These are phyloP conservation scores for Pestalotiopsis sp. DNA, from an alignment of 2,329 filamentous ascomycete species.

Conservation along the genomic window DNA sequence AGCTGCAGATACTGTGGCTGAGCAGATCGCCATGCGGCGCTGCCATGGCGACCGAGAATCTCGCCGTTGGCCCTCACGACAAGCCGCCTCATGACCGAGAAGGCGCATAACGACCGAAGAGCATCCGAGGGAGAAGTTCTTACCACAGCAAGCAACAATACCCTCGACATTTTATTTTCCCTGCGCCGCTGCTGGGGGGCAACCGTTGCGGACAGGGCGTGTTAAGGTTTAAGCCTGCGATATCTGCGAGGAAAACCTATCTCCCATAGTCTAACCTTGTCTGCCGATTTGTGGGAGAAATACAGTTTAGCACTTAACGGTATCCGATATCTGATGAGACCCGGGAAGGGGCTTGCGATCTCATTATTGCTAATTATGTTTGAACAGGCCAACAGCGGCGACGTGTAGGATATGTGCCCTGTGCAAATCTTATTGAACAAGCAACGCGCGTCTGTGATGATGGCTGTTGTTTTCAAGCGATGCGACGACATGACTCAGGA, in stretches of 20 bases:
- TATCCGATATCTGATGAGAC: not conserved
- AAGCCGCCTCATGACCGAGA: not conserved
- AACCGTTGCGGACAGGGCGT: not conserved
- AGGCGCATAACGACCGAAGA: too few relatives aligned
- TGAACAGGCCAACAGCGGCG: too few relatives aligned
- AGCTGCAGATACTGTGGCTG: not conserved
- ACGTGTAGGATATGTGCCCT: too few relatives aligned
- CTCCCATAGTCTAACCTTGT: not conserved
- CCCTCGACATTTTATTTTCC: too few relatives aligned
- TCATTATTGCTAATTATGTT: not conserved
- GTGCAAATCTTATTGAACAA: too few relatives aligned
- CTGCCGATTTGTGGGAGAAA: not conserved
- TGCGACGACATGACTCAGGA: not conserved
- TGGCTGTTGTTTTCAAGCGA: not conserved
- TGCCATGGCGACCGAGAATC: not conserved
- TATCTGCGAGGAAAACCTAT: not conserved
- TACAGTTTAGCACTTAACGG: not conserved
- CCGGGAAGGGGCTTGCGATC: not conserved
- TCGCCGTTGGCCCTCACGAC: not conserved
- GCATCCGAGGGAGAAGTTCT: too few relatives aligned
- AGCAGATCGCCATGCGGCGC: not conserved
- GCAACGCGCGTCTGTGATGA: too few relatives aligned
- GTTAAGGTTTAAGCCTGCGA: not conserved
- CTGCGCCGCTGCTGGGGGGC: not conserved
- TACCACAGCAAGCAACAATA: not conserved